A percentile compares a stretch with the other conserved stretches of the same genome.
Conservation (phyloP, 768 basidiomycete species). For the Astraeus odoratus region DNA sequence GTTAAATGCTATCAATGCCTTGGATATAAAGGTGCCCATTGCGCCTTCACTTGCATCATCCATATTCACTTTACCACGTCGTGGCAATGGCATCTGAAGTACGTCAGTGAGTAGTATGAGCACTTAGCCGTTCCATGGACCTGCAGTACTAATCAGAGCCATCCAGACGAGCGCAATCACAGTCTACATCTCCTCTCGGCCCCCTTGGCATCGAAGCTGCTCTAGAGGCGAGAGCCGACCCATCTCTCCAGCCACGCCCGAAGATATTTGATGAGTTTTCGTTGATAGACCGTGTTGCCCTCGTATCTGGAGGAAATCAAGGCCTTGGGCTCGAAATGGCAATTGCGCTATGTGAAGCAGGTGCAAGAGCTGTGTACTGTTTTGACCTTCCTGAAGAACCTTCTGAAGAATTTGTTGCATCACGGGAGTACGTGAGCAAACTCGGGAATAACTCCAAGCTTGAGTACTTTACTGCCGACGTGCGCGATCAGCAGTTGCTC, state of each 20-base stretch:
- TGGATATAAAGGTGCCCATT: no score
- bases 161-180: background rate
- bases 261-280: constrained; percentile 39
- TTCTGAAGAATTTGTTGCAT: constrained; percentile 39
- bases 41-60: no score
- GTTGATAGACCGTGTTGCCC: constrained; percentile 19
- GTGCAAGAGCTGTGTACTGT: constrained; percentile 37
- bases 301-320: constrained; percentile 23
- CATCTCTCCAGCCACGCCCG: constrained; percentile 23
- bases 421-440: constrained; percentile 38
- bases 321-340: constrained; percentile 29
- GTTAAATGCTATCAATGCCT: no score
- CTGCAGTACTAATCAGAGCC: background rate
- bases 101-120: background rate
- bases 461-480: constrained; percentile 18
- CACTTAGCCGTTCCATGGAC: background rate
- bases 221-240: constrained; percentile 28
- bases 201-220: constrained; percentile 53
- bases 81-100: background rate
- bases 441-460: constrained; percentile 26
- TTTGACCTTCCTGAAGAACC: constrained; percentile 11
- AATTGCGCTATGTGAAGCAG: constrained; percentile 21
- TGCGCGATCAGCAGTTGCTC: constrained; percentile 16
- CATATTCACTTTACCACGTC: no score
- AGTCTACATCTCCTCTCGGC: constrained; percentile 18